Percentiles rank a stretch among this genome's conserved stretches.
Evolutionary conservation across 139 green algal genomes (phyloP).

Genomic region (Coccomyxa sp.): DNA sequence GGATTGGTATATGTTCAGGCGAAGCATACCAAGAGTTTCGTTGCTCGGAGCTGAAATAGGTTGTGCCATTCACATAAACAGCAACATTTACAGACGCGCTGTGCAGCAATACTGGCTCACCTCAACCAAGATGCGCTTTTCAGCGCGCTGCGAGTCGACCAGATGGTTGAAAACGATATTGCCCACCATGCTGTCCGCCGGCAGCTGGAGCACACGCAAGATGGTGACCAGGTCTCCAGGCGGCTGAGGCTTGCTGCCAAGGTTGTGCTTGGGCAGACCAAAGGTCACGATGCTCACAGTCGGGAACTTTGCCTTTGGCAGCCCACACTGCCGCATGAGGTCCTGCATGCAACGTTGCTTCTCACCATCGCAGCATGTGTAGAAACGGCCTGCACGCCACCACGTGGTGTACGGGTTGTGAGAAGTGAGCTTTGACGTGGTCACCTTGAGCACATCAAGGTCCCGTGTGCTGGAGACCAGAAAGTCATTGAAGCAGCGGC

Average conservation of each 20-base stretch:
- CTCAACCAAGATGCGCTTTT: slow-evolving; percentile 1
- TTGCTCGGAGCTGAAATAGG: no score
- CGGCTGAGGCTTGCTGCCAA: background rate
- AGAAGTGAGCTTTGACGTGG: no score
- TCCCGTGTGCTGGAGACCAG: slow-evolving; percentile 12
- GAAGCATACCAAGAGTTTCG: no score
- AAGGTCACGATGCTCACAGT: slow-evolving; percentile 8
- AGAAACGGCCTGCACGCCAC: background rate
- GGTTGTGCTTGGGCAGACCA: slow-evolving; percentile 8
- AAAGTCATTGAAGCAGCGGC: slow-evolving; percentile 4
- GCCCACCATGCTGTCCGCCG: background rate
- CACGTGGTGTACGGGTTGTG: no score
- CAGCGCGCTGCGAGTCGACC: slow-evolving; percentile 2
- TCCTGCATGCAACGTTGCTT: background rate
- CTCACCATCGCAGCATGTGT: background rate
- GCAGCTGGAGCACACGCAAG: slow-evolving; percentile 7
- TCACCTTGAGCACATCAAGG: no score
- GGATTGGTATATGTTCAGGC: no score
- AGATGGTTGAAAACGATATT: slow-evolving; percentile 9
- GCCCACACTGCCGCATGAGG: background rate
- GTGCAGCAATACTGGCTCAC: background rate
- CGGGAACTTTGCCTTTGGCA: background rate
- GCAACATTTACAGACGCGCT: no score
- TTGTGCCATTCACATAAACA: no score
- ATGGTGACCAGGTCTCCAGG: background rate